Evolutionary conservation across 306 rosid species (phyloP).

Genomic region (Trifolium subterraneum): DNA sequence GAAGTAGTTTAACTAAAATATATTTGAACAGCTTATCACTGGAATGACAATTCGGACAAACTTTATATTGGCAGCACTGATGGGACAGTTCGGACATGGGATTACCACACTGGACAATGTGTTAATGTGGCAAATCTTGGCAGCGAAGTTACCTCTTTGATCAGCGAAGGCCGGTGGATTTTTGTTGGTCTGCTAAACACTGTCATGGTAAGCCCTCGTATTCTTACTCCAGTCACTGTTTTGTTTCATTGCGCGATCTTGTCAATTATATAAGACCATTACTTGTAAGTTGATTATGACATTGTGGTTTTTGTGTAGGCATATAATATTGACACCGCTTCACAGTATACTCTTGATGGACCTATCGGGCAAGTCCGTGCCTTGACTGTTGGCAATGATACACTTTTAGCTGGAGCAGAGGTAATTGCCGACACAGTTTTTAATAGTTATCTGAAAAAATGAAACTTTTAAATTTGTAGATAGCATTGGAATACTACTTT

Average conservation of each 20-base stretch:
- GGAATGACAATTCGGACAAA: too few species aligned
- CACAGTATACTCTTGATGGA: slow-evolving; percentile 46
- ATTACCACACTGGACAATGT: slow-evolving; percentile 54
- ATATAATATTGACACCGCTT: slow-evolving; percentile 47
- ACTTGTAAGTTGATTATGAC: slow-evolving; percentile 18
- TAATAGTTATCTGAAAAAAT: neutral
- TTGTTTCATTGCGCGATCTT: neutral
- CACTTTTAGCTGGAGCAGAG: slow-evolving; percentile 53
- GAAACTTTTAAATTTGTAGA: neutral
- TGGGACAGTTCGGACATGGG: too few species aligned
- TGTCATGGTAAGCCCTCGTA: slow-evolving; percentile 46
- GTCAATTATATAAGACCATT: neutral
- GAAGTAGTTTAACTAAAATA: too few species aligned
- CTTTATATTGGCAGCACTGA: too few species aligned
- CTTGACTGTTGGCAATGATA: slow-evolving; percentile 46
- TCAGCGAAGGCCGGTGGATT: slow-evolving; percentile 61
- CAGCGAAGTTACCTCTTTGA: too few species aligned
- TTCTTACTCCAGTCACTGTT: neutral
- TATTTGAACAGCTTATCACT: too few species aligned
- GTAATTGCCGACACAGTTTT: slow-evolving; percentile 26
- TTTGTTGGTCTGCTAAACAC: slow-evolving; percentile 50
- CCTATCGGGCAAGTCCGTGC: slow-evolving; percentile 49
- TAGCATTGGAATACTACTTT: neutral
- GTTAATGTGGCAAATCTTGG: slow-evolving; percentile 37
- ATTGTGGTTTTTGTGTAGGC: slow-evolving; percentile 46